These are phyloP conservation scores for Hymenoscyphus occultus DNA, from an alignment of 2,329 filamentous ascomycete species.

Conservation along the genomic window DNA sequence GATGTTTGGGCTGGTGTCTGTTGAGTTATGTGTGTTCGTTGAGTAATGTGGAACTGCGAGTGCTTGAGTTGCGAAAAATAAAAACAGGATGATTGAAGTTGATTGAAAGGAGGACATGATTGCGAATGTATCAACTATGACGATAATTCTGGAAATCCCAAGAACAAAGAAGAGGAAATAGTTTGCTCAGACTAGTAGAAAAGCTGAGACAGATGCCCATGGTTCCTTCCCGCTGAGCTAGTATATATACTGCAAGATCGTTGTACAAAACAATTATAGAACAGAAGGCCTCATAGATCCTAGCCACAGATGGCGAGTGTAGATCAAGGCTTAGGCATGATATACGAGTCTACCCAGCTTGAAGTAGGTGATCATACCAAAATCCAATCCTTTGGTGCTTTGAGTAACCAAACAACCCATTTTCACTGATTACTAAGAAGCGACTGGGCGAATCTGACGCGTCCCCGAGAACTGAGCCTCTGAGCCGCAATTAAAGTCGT, in stretches of 20 bases:
- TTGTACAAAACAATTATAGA: neutral
- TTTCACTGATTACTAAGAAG: conserved; percentile 1
- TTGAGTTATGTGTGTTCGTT: neutral
- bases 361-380: neutral
- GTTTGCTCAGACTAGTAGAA: neutral
- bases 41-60: neutral
- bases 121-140: neutral
- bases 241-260: neutral
- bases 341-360: neutral
- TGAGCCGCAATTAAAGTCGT: neutral
- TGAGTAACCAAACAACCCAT: neutral
- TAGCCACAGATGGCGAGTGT: neutral
- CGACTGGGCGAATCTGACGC: neutral
- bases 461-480: neutral
- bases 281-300: neutral
- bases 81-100: neutral
- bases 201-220: neutral
- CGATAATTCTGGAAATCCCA: neutral
- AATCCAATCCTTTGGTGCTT: neutral
- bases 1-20: neutral
- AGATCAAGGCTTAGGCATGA: neutral
- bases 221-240: neutral
- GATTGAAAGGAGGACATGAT: neutral
- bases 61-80: neutral
- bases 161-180: neutral